Conservation (phyloP, 495 filamentous ascomycete genomes). For the Penicillium paxilli region DNA sequence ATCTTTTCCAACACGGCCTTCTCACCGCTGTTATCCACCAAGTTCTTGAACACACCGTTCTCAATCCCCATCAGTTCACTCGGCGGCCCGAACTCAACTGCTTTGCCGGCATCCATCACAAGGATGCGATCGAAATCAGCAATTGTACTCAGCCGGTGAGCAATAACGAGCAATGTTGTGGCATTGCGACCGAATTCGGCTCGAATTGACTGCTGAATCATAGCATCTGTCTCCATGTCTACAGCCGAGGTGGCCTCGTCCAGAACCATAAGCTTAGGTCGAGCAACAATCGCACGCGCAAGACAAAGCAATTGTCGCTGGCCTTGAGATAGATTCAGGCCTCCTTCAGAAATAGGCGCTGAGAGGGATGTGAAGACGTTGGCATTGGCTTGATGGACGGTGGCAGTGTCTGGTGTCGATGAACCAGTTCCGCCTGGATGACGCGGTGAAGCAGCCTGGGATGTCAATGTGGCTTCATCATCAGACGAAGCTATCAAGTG, state of each 20-base stretch:
- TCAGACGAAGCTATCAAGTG: conserved; percentile 58
- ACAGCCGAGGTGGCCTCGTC: conserved; percentile 91
- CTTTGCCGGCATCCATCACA: conserved; percentile 73
- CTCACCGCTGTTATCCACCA: conserved; percentile 79
- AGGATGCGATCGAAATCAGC: conserved; percentile 84
- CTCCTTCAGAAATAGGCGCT: conserved; percentile 70
- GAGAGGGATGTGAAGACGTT: conserved; percentile 64
- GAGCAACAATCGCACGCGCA: conserved; percentile 78
- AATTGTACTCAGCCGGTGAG: conserved; percentile 83
- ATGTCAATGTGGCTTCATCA: conserved; percentile 35
- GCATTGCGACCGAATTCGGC: conserved; percentile 70
- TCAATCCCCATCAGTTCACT: conserved; percentile 61
- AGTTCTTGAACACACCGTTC: conserved; percentile 61
- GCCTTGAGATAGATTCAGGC: conserved; percentile 81
- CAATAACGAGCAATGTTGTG: conserved; percentile 82
- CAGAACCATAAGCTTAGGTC: conserved; percentile 81
- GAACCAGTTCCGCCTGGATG: conserved; percentile 21
- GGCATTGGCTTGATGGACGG: conserved; percentile 43
- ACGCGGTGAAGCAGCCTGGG: conserved; percentile 28
- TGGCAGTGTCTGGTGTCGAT: conserved; percentile 26
- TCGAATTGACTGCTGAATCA: conserved; percentile 81
- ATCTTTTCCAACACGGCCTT: conserved; percentile 58
- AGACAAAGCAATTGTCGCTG: conserved; percentile 88
- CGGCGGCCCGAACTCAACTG: conserved; percentile 73
- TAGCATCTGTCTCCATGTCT: conserved; percentile 79